Conservation (phyloP, 345 rosid genomes). For the Zanthoxylum bungeanum region DNA sequence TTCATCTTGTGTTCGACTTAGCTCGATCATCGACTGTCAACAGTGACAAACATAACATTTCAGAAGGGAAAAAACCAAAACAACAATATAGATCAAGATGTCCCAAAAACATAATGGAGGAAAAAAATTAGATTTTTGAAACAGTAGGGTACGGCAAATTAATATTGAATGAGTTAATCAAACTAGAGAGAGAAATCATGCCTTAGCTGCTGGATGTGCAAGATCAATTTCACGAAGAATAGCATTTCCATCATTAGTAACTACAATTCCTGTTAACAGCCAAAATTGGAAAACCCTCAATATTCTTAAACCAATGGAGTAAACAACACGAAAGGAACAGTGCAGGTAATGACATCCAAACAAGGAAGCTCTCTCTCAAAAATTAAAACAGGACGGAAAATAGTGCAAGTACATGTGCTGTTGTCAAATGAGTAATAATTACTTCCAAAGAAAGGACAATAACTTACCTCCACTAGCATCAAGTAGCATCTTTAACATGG, state of each 20-base stretch:
- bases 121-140: background rate
- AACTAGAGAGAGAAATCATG: constrained; percentile 8
- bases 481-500: constrained; percentile 97
- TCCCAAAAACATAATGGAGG: background rate
- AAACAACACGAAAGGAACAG: background rate
- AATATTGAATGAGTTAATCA: background rate
- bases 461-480: constrained; percentile 77
- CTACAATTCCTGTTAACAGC: constrained; percentile 71
- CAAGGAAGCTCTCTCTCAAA: background rate
- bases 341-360: background rate
- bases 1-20: constrained; percentile 95
- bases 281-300: background rate
- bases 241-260: constrained; percentile 96
- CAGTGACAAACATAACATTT: constrained; percentile 7
- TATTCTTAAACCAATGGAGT: background rate
- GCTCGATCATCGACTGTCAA: constrained; percentile 90
- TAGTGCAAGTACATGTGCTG: background rate
- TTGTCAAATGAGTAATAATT: background rate
- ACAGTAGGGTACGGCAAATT: constrained; percentile 1
- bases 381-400: background rate
- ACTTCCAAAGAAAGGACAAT: background rate
- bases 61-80: background rate
- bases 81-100: background rate
- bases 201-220: constrained; percentile 99
- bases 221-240: constrained; percentile 86